Evolutionary conservation across 148 eudicot species (phyloP), one percentile per base, ranked within the genome.

Genomic region (Rhododendron molle): DNA sequence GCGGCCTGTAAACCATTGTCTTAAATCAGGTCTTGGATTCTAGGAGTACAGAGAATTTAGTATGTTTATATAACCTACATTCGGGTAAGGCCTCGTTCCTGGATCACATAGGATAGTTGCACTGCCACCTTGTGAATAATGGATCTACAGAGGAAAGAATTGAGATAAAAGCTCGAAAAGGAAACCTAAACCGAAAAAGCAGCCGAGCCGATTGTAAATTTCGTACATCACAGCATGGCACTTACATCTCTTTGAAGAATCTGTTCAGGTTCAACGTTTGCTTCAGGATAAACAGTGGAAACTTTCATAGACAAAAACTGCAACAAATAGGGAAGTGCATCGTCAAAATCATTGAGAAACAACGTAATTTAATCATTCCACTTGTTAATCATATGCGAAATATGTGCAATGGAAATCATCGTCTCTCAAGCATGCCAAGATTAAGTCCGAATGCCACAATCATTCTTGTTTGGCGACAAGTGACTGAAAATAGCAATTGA

Each of bases 301-400:
- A 83, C 40, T 83, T 83, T 83, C 85, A 71, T 71, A 21, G 85
- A 83, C 43, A 83, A 60, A 32, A 83, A 83, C 85, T 83, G 78
- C 43, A 47, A 47, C 6, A 28, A 83, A 44, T 28, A 83, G 34
- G 38, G 40, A 67, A 62, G 54, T 46, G 30, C 28, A 83, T 44
- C 12, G 28, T 67, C 58, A 67, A 67, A 43, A 13, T 67, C 28
- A 8, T 13, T 1, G 40, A 36, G 43, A 65, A 71, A 9, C 2
- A 11, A 21, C 38, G 10, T 34, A 13, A 38, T 26, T 67, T 23
- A 50, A 38, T 23, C 54, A n/a, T 54, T 40, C 76, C 23, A 32
- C 20, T 26, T 13, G 40, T 82, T 40, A 23, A 62, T 38, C 34
- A 36, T 62, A 36, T 82, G 73, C 65, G 16, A 32, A 21, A 81